These are phyloP conservation scores for Chytriomyces confervae DNA, from an alignment of 192 early-diverging fungal genomes.

Conservation along the genomic window DNA sequence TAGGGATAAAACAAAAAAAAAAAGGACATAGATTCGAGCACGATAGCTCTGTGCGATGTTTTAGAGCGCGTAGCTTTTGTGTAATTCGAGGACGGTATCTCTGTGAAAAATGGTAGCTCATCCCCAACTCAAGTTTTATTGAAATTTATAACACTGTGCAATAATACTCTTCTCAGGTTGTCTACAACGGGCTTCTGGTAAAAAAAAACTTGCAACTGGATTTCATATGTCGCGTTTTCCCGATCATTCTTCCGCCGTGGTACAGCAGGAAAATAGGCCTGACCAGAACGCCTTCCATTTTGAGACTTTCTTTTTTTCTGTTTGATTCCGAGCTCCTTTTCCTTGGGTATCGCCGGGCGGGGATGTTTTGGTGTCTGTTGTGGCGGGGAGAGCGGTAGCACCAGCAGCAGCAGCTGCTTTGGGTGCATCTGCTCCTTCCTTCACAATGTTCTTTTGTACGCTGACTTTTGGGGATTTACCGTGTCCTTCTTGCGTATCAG, in stretches of 20 bases:
- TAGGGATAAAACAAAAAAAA: background rate
- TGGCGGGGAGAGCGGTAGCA: background rate
- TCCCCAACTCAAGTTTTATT: too few species aligned
- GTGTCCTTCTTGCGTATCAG: background rate
- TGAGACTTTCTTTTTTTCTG: constrained; percentile 8
- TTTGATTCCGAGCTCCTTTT: background rate
- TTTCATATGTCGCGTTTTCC: background rate
- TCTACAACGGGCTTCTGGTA: too few species aligned
- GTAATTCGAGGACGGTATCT: too few species aligned
- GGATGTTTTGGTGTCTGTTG: background rate
- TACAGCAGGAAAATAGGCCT: background rate
- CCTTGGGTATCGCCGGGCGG: background rate
- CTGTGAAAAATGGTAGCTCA: too few species aligned
- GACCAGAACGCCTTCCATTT: background rate
- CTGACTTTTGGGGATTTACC: background rate
- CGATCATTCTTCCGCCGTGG: background rate
- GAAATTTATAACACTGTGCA: too few species aligned
- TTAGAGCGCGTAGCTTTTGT: too few species aligned
- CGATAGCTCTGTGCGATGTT: too few species aligned
- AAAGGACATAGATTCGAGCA: background rate
- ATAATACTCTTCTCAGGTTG: too few species aligned
- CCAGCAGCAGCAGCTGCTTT: background rate
- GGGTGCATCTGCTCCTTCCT: background rate
- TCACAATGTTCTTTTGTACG: too few species aligned
- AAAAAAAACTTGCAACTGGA: too few species aligned